phyloP scores from a whole-genome alignment of 2,329 filamentous ascomycete species.

The Cordyceps fumosorosea region DNA sequence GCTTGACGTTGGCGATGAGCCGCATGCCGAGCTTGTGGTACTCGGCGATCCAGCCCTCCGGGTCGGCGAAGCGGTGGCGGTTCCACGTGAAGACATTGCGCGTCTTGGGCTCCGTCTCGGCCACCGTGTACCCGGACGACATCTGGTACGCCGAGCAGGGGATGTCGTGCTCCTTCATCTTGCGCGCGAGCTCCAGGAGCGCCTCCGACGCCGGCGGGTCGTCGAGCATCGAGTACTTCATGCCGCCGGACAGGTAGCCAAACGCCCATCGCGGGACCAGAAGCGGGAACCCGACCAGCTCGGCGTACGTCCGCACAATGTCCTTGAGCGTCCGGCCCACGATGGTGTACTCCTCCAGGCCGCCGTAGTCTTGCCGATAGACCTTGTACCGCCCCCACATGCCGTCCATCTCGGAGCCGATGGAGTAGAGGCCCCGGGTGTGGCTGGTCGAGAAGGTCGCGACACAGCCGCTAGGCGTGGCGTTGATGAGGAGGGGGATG shows the following conservation, averaged over 20 bases:
- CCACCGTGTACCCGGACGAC: constrained; percentile 66
- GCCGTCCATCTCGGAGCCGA: constrained; percentile 68
- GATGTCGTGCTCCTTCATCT: constrained; percentile 58
- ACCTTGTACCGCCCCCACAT: constrained; percentile 72
- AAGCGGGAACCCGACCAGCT: constrained; percentile 60
- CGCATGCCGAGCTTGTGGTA: constrained; percentile 60
- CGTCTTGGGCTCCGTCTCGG: constrained; percentile 60
- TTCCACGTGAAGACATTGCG: constrained; percentile 71
- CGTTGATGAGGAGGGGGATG: constrained; percentile 65
- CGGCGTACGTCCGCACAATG: constrained; percentile 59
- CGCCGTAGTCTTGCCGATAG: constrained; percentile 65
- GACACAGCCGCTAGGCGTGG: constrained; percentile 55
- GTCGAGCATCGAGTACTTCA: constrained; percentile 47
- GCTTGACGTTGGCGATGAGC: constrained; percentile 66
- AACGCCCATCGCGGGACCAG: constrained; percentile 67
- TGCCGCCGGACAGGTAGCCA: constrained; percentile 63
- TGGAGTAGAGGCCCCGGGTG: constrained; percentile 54
- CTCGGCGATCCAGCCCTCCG: constrained; percentile 53
- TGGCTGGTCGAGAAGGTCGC: constrained; percentile 64
- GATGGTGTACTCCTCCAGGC: constrained; percentile 64
- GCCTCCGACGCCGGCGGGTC: constrained; percentile 48
- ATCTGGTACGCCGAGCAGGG: constrained; percentile 67
- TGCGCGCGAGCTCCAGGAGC: constrained; percentile 53
- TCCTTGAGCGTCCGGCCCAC: constrained; percentile 60
- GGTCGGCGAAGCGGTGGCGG: constrained; percentile 60